These are phyloP conservation scores for Phialocephala subalpina DNA, from an alignment of 2,329 filamentous ascomycete genomes.

Conservation along the genomic window DNA sequence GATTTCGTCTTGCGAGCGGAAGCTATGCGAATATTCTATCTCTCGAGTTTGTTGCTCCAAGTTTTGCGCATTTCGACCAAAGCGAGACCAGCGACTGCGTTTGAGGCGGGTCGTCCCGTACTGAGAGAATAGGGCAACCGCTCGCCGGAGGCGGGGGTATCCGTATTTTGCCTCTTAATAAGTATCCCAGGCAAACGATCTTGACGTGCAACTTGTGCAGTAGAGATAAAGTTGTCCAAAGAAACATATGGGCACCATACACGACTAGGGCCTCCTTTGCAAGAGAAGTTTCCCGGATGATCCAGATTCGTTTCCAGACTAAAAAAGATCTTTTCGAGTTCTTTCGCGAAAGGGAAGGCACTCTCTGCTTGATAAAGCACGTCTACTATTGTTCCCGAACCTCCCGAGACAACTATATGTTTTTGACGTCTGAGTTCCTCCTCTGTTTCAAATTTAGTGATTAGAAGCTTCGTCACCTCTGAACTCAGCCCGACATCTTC, in stretches of 20 bases:
- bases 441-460: background rate
- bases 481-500: background rate
- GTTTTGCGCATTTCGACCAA: background rate
- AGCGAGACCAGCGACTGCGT: background rate
- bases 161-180: background rate
- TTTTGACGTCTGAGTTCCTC: background rate
- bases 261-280: background rate
- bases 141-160: background rate
- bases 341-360: background rate
- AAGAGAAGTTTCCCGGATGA: background rate
- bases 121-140: background rate
- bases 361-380: background rate
- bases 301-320: background rate
- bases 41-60: background rate
- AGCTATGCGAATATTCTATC: background rate
- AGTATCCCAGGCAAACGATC: background rate
- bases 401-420: background rate
- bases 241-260: background rate
- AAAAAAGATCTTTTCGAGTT: background rate
- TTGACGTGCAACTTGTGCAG: background rate
- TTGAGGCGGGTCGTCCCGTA: background rate
- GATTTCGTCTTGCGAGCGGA: background rate
- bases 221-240: background rate
- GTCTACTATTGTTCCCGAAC: background rate
- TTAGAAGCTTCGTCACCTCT: background rate